Evolutionary conservation across 2,329 filamentous ascomycete genomes (phyloP).

Genomic region (Talaromyces islandicus): DNA sequence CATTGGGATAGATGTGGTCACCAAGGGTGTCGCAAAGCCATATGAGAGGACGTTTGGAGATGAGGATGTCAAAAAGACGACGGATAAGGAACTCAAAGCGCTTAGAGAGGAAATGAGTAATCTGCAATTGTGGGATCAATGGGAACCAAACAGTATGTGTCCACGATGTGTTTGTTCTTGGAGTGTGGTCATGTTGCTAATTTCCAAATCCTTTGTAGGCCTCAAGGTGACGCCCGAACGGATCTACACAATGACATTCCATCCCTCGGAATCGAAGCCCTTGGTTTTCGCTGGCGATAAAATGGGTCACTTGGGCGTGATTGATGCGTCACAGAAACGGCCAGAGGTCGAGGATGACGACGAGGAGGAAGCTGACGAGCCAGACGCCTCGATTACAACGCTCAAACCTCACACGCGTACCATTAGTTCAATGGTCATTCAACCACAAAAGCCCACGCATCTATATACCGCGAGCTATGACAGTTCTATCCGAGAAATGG

Average conservation of each 20-base stretch:
- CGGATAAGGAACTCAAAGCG: constrained; percentile 66
- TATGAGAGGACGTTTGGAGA: constrained; percentile 79
- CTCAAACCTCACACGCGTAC: constrained; percentile 88
- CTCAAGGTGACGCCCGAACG: constrained; percentile 89
- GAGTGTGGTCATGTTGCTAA: neutral
- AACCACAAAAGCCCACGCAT: constrained; percentile 64
- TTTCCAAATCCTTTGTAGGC: constrained; percentile 42
- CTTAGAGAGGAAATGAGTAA: constrained; percentile 71
- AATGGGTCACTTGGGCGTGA: constrained; percentile 80
- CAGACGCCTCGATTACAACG: constrained; percentile 75
- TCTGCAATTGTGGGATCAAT: constrained; percentile 74
- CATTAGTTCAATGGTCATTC: constrained; percentile 77
- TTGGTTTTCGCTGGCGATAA: constrained; percentile 94
- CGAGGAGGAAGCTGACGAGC: constrained; percentile 56
- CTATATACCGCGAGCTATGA: constrained; percentile 89
- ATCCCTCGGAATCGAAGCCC: constrained; percentile 78
- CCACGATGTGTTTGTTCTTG: constrained; percentile 1
- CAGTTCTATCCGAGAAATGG: constrained; percentile 80
- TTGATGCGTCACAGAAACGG: constrained; percentile 60
- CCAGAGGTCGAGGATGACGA: constrained; percentile 50
- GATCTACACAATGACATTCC: constrained; percentile 81
- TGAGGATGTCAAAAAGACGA: constrained; percentile 75
- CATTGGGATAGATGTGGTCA: constrained; percentile 54
- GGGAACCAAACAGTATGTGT: constrained; percentile 66
- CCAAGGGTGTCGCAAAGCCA: constrained; percentile 64